These are phyloP conservation scores for Gentiana dahurica DNA, from an alignment of 257 asterid genomes.

Conservation along the genomic window DNA sequence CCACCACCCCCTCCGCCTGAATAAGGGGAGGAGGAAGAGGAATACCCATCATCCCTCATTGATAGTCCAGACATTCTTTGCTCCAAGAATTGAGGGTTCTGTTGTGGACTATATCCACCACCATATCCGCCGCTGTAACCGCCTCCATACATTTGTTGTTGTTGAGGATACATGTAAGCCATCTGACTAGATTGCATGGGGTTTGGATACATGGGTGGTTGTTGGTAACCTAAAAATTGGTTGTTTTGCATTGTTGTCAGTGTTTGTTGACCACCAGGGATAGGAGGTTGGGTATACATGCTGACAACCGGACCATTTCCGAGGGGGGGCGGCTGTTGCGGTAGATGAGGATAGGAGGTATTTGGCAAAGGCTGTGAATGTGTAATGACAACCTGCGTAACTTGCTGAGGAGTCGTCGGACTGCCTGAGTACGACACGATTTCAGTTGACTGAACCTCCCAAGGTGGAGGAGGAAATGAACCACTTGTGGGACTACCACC, in stretches of 20 bases:
- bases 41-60: constrained; percentile 49
- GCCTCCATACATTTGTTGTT: constrained; percentile 55
- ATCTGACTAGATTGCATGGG: constrained; percentile 55
- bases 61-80: constrained; percentile 67
- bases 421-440: constrained; percentile 22
- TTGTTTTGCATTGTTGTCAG: constrained; percentile 22
- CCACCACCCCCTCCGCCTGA: too few species aligned
- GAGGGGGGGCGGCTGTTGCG: constrained; percentile 24
- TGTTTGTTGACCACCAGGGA: constrained; percentile 22
- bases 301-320: constrained; percentile 34
- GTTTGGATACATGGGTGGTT: constrained; percentile 56
- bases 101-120: constrained; percentile 55
- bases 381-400: constrained; percentile 17
- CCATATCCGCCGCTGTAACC: constrained; percentile 58
- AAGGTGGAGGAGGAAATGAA: constrained; percentile 85
- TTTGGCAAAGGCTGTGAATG: constrained; percentile 29
- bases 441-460: constrained; percentile 70
- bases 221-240: constrained; percentile 30
- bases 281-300: constrained; percentile 35
- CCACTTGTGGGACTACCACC: constrained; percentile 37
- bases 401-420: constrained; percentile 45
- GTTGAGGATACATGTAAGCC: constrained; percentile 73
- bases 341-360: constrained; percentile 31
- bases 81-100: constrained; percentile 49
- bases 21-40: constrained; percentile 23